A percentile compares a stretch with the other conserved stretches of the same genome.
Evolutionary conservation across 2,329 filamentous ascomycete species (phyloP).

Genomic region (Metarhizium anisopliae): DNA sequence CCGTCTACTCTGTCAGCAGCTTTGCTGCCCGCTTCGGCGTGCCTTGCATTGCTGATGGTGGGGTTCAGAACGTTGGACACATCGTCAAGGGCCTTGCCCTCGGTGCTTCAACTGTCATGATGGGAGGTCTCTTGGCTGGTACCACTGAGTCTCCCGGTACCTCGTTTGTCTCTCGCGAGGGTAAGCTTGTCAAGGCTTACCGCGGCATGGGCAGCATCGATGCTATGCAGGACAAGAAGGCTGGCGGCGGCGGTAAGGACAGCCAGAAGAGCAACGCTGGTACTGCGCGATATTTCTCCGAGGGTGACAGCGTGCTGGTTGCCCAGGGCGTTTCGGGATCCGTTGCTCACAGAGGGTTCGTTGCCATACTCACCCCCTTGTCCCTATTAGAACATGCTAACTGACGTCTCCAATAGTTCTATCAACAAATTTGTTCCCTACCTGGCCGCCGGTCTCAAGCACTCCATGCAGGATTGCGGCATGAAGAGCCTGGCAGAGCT

Average conservation of each 20-base stretch:
- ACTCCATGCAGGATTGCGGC: conserved; percentile 94
- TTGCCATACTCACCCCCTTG: conserved; percentile 7
- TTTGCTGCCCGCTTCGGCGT: conserved; percentile 93
- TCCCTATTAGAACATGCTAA: conserved; percentile 1
- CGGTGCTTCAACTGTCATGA: conserved; percentile 95
- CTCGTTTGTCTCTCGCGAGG: conserved; percentile 92
- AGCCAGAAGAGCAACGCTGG: conserved; percentile 81
- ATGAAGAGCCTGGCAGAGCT: conserved; percentile 70
- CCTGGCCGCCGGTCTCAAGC: conserved; percentile 89
- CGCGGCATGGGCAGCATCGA: conserved; percentile 98
- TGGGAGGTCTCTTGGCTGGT: conserved; percentile 94
- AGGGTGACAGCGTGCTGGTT: conserved; percentile 88
- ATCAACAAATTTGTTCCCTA: conserved; percentile 95
- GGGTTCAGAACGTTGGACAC: conserved; percentile 96
- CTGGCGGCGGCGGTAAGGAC: conserved; percentile 63
- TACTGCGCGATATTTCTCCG: conserved; percentile 96
- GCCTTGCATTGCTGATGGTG: conserved; percentile 94
- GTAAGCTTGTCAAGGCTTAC: conserved; percentile 98
- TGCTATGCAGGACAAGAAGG: conserved; percentile 99
- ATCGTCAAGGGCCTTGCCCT: conserved; percentile 97
- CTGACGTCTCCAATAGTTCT: conserved; percentile 44
- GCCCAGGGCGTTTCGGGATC: conserved; percentile 92
- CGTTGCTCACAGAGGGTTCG: conserved; percentile 64
- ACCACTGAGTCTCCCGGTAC: conserved; percentile 96
- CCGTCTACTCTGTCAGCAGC: conserved; percentile 79